Base-by-base conservation (phyloP, 495 filamentous ascomycete species). In the Penicillium egyptiacum region DNA sequence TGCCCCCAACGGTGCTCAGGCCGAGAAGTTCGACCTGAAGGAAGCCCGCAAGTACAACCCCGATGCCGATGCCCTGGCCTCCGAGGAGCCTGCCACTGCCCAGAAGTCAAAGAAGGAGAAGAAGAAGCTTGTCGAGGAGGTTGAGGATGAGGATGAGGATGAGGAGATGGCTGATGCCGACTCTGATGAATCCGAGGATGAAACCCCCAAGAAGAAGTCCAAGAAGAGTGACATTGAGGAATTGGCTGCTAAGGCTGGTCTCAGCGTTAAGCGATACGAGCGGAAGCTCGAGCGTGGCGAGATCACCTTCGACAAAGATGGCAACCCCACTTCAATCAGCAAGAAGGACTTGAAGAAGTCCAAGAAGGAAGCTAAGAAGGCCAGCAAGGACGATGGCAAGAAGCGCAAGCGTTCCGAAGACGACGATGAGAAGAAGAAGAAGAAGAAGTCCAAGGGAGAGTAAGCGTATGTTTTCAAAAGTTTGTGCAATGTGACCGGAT, bases 11-110 rank as follows among this genome's bases (percentile, higher is more conserved):
- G 90, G 86, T 54, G 59, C 64, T 12, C 75, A 79, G 55, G 82
- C 90, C 31, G 78, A 84, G 56, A 97, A 96, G 73, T 97, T 90
- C 80, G 89, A 94, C 57, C 75, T 97, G 63, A 96, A 93, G 73
- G 91, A 97, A 65, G 88, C 88, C n/a, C 83, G 92, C 64, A 95
- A 92, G 73, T 98, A 98, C 79, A 98, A 98, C 72, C 77, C 85
- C 26, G 94, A 97, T 74, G 94, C 91, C 46, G 94, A 98, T 74
- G 92, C 92, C 20, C 67, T 96, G 45, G 77, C 81, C 50, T 83
- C 83, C 8, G 86, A 93, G 63, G 88, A 89, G 58, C 68, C 72
- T 22, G 59, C 71, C 14, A 60, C 71, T 2, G 65, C 73, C 19
- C 79, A 78, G 62, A 82, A 83, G 56, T 67, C 68, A 16, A 76